Evolutionary conservation across 768 basidiomycete genomes (phyloP).

Genomic region (Tylopilus felleus): DNA sequence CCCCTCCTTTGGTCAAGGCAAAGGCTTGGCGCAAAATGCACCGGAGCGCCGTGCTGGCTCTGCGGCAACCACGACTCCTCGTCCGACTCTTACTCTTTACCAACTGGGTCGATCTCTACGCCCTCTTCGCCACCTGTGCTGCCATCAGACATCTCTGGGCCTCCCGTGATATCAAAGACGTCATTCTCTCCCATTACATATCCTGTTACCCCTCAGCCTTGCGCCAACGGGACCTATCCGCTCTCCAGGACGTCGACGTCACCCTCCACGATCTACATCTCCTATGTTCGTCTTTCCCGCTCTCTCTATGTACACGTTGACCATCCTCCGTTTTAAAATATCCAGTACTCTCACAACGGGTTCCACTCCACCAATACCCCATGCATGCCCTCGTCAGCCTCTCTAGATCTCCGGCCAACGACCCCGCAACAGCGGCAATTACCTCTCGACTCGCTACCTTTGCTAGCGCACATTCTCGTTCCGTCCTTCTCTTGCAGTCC

Average conservation of each 20-base stretch:
- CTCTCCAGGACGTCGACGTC: conserved; percentile 47
- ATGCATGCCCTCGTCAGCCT: conserved; percentile 59
- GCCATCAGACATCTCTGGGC: conserved; percentile 34
- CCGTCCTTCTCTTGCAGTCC: conserved; percentile 71
- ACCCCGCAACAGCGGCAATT: conserved; percentile 17
- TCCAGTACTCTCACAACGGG: conserved; percentile 61
- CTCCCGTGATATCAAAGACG: conserved; percentile 33
- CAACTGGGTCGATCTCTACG: conserved; percentile 40
- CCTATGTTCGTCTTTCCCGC: conserved; percentile 49
- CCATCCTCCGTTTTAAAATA: neutral
- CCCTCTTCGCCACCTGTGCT: conserved; percentile 36
- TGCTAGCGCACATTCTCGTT: conserved; percentile 65
- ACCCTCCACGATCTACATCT: conserved; percentile 59
- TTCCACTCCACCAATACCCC: conserved; percentile 69
- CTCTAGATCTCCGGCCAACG: conserved; percentile 35
- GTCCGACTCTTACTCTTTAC: conserved; percentile 28
- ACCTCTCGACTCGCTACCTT: conserved; percentile 44
- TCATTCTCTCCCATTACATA: conserved; percentile 48
- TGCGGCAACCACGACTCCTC: conserved; percentile 37
- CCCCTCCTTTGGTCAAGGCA: conserved; percentile 9
- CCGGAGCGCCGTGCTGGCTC: conserved; percentile 19
- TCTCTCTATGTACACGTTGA: conserved; percentile 7
- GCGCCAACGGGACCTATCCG: conserved; percentile 37
- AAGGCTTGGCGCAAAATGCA: conserved; percentile 31
- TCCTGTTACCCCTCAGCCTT: conserved; percentile 52